These are phyloP conservation scores for Phytophthora sansomeana DNA, from an alignment of 352 stramenopile genomes.

Conservation along the genomic window DNA sequence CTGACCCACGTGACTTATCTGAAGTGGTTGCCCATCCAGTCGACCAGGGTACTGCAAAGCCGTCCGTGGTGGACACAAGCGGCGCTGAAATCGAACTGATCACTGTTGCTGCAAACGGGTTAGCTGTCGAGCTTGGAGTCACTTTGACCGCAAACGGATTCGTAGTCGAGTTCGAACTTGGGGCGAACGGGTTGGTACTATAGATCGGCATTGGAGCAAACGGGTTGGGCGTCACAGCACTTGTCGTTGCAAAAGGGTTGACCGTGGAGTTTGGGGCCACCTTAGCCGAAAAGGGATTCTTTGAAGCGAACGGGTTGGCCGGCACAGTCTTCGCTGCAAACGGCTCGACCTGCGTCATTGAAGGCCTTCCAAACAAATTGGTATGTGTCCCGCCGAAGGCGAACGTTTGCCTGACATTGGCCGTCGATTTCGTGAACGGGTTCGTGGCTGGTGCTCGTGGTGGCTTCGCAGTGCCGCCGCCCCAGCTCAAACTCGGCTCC, in stretches of 20 bases:
- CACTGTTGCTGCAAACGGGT: constrained; percentile 13
- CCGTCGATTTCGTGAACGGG: constrained; percentile 11
- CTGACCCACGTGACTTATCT: background rate
- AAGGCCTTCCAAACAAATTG: background rate
- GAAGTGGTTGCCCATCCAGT: background rate
- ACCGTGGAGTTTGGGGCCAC: background rate
- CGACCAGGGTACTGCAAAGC: constrained; percentile 10
- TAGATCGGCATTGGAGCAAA: background rate
- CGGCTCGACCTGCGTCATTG: background rate
- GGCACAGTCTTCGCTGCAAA: constrained; percentile 7
- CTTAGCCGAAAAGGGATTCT: constrained; percentile 15
- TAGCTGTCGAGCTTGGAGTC: background rate
- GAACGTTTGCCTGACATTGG: background rate
- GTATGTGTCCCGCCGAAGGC: background rate
- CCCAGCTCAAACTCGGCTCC: background rate
- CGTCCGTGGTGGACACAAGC: background rate
- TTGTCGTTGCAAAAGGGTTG: constrained; percentile 9
- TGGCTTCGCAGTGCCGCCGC: constrained; percentile 10
- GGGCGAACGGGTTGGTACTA: constrained; percentile 7
- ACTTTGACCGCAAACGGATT: constrained; percentile 17
- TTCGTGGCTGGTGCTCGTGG: constrained; percentile 15
- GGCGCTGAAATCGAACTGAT: background rate
- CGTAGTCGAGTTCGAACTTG: background rate
- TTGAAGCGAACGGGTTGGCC: background rate
- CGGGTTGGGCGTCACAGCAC: background rate